Base-by-base conservation (phyloP, 164 flowering plant genomes). In the Houttuynia cordata region DNA sequence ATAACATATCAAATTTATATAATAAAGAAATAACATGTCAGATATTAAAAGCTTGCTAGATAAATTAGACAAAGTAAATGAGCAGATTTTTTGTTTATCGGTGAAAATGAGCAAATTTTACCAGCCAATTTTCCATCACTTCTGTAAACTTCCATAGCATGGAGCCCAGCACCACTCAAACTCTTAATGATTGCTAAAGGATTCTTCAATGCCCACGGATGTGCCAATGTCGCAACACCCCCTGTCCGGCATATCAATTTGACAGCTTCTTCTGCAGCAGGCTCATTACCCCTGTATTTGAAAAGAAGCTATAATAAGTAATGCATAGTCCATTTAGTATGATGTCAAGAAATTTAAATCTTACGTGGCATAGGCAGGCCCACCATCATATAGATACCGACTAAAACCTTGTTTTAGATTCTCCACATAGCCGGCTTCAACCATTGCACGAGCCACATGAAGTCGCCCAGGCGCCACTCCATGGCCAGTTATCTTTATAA, bases 341-440 rank as follows among this genome's bases (percentile, higher is more conserved):
- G 17, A 45, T 45, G 49, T 12, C 17, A 45, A 45, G 37, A 30
- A 30, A 2, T 30, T 2, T 30, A 6, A 30, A 30, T 30, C 37
- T 78, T 86, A 92, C 98, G 74, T 89, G 53, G 91, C 77, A 73
- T 93, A 93, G 49, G 98, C 98, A 45, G 98, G 98, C 62, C 98
- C 98, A 40, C 87, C 88, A 73, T 93, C 98, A 73, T 84, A 75
- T 59, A 93, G 84, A 73, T 90, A 93, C 59, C 85, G 79, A 21
- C 75, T 51, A 66, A 90, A 93, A 68, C 96, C 98, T 69, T 93
- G 92, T 67, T 79, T 93, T 61, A 93, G 77, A 75, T 93, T 84
- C 71, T 87, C 94, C 12, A 90, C 94, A 65, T 84, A 76, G 47
- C 97, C 98, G 57, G 90, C 96, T 78, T 90, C 98, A 53, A 93